phyloP scores from a whole-genome alignment of 345 rosid genomes.

The Linum trigynum region DNA sequence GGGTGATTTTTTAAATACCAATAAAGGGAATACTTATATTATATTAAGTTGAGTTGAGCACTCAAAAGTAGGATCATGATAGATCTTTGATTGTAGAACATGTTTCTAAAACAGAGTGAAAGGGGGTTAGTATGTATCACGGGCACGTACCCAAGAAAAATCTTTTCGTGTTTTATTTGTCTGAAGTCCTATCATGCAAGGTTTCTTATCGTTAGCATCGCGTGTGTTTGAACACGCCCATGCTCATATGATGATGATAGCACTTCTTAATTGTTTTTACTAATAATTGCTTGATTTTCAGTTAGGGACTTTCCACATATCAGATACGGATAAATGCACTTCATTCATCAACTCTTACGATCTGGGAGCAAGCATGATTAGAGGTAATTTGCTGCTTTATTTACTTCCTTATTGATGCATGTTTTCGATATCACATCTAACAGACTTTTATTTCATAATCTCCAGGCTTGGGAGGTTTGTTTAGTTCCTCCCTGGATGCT shows the following conservation, averaged over 20 bases:
- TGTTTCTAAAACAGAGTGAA: too few species aligned
- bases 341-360: constrained; percentile 59
- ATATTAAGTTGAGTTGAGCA: too few species aligned
- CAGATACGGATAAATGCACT: constrained; percentile 49
- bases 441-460: constrained; percentile 10
- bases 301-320: constrained; percentile 45
- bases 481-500: constrained; percentile 56
- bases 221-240: too few species aligned
- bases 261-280: constrained; percentile 2
- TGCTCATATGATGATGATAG: background rate
- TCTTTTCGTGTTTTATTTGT: too few species aligned
- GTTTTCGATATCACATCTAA: background rate
- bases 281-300: constrained; percentile 24
- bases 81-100: too few species aligned
- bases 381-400: constrained; percentile 40
- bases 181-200: too few species aligned
- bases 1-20: too few species aligned
- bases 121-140: too few species aligned
- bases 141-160: too few species aligned
- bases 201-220: too few species aligned
- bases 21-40: too few species aligned
- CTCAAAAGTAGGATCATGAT: too few species aligned
- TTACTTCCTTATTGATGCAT: background rate
- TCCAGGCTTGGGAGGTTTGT: constrained; percentile 56
- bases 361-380: constrained; percentile 59